Percentiles rank a stretch among this genome's conserved stretches.
Evolutionary conservation across 2,329 filamentous ascomycete genomes (phyloP).

Genomic region (Nakataea oryzae): DNA sequence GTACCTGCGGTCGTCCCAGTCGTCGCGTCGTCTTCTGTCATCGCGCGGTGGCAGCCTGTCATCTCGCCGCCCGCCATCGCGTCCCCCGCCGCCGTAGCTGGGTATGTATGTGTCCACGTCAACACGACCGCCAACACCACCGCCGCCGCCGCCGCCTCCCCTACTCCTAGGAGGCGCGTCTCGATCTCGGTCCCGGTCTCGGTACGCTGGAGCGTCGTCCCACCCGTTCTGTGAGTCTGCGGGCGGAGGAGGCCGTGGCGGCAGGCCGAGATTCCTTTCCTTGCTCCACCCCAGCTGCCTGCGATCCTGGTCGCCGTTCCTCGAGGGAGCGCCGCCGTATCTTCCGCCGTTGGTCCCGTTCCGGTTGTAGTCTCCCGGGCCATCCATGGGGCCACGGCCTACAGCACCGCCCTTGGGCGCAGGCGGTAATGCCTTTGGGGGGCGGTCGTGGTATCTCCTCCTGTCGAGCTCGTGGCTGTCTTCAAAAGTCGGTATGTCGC

Average conservation of each 20-base stretch:
- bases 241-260: slow-evolving; percentile 39
- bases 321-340: slow-evolving; percentile 26
- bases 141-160: slow-evolving; percentile 15
- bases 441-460: slow-evolving; percentile 79
- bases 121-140: slow-evolving; percentile 12
- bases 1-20: slow-evolving; percentile 26
- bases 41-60: slow-evolving; percentile 16
- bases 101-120: slow-evolving; percentile 40
- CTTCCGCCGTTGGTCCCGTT: slow-evolving; percentile 38
- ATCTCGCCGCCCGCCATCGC: slow-evolving; percentile 4
- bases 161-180: slow-evolving; percentile 17
- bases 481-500: slow-evolving; percentile 83
- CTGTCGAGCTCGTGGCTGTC: slow-evolving; percentile 96
- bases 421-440: slow-evolving; percentile 65
- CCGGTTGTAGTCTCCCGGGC: slow-evolving; percentile 34
- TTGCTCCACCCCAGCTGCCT: slow-evolving; percentile 44
- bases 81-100: slow-evolving; percentile 25
- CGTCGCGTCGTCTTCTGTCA: slow-evolving; percentile 26
- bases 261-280: slow-evolving; percentile 33
- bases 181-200: slow-evolving; percentile 7
- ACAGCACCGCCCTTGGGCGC: slow-evolving; percentile 88
- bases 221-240: slow-evolving; percentile 24
- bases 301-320: slow-evolving; percentile 17
- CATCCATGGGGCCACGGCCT: slow-evolving; percentile 53
- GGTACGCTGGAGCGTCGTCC: slow-evolving; percentile 11